Conservation (phyloP, 768 basidiomycete species). For the Flagelloscypha sp. region DNA sequence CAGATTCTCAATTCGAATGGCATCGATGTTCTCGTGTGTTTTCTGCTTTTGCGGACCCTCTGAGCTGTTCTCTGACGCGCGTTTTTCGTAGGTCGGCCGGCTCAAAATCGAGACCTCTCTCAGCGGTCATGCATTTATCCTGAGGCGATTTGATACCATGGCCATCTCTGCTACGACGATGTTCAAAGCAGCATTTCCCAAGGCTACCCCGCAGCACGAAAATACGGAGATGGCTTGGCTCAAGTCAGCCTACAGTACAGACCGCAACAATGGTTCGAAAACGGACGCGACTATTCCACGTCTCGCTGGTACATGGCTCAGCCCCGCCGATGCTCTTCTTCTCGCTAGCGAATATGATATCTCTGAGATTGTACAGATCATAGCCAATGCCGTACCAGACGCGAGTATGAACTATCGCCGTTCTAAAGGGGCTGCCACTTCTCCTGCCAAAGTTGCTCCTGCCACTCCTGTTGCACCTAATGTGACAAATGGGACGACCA, state of each 20-base stretch:
- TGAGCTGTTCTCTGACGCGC: constrained; percentile 3
- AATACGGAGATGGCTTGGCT: constrained; percentile 78
- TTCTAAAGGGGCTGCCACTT: constrained; percentile 37
- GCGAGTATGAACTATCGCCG: constrained; percentile 72
- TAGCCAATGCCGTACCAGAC: constrained; percentile 70
- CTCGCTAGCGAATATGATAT: constrained; percentile 66
- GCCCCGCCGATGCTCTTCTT: constrained; percentile 51
- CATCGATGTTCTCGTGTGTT: constrained; percentile 71
- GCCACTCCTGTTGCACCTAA: constrained; percentile 20
- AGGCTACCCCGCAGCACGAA: constrained; percentile 68
- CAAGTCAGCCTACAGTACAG: constrained; percentile 65
- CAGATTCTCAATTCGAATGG: constrained; percentile 86
- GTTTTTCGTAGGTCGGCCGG: constrained; percentile 62
- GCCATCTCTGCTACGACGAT: constrained; percentile 91
- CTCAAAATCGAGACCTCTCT: constrained; percentile 62
- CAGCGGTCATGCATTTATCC: constrained; percentile 89
- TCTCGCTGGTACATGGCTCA: constrained; percentile 87
- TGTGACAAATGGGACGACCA: constrained; percentile 13
- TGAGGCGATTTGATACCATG: constrained; percentile 88
- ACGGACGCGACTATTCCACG: constrained; percentile 54
- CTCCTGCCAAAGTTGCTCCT: constrained; percentile 18
- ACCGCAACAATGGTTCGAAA: constrained; percentile 68
- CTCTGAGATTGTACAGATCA: constrained; percentile 47
- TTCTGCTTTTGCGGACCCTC: constrained; percentile 4
- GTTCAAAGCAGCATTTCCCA: constrained; percentile 92